Evolutionary conservation across 2,329 filamentous ascomycete genomes (phyloP).

Genomic region (Colletotrichum sp.): DNA sequence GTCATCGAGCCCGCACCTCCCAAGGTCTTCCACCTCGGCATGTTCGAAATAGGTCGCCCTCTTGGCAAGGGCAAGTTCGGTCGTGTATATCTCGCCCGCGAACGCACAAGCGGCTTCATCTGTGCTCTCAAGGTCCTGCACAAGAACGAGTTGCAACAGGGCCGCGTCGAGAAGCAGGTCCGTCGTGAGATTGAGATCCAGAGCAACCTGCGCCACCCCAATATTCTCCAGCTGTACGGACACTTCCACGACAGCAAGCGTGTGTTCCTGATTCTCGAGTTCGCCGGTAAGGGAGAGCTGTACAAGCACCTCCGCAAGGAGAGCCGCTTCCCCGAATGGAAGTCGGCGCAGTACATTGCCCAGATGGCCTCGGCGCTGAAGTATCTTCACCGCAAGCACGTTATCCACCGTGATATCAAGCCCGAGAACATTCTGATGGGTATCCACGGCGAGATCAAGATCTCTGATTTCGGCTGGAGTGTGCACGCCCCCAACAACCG

Average conservation of each 20-base stretch:
- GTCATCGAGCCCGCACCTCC: constrained; percentile 61
- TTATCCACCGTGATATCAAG: constrained; percentile 98
- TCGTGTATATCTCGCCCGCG: constrained; percentile 82
- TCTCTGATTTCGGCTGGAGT: constrained; percentile 98
- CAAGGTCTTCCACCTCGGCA: constrained; percentile 82
- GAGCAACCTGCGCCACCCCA: constrained; percentile 84
- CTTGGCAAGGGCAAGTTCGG: constrained; percentile 89
- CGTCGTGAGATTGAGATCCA: constrained; percentile 90
- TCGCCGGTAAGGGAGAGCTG: constrained; percentile 83
- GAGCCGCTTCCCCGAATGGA: constrained; percentile 82
- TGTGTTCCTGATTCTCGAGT: constrained; percentile 87
- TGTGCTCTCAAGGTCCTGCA: constrained; percentile 87
- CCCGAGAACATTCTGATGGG: constrained; percentile 96
- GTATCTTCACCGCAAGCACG: constrained; percentile 95
- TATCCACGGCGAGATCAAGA: constrained; percentile 97
- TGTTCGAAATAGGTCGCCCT: constrained; percentile 91
- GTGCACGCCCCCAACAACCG: constrained; percentile 96
- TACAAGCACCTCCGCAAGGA: constrained; percentile 86
- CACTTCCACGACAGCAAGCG: constrained; percentile 91
- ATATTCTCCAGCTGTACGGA: constrained; percentile 82
- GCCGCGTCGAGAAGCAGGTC: constrained; percentile 83
- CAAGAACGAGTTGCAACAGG: constrained; percentile 81
- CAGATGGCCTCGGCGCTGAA: constrained; percentile 90
- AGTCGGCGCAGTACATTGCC: constrained; percentile 84
- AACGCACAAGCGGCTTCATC: constrained; percentile 79